Base-by-base conservation (phyloP, 345 rosid species). In the Ceriops decandra region DNA sequence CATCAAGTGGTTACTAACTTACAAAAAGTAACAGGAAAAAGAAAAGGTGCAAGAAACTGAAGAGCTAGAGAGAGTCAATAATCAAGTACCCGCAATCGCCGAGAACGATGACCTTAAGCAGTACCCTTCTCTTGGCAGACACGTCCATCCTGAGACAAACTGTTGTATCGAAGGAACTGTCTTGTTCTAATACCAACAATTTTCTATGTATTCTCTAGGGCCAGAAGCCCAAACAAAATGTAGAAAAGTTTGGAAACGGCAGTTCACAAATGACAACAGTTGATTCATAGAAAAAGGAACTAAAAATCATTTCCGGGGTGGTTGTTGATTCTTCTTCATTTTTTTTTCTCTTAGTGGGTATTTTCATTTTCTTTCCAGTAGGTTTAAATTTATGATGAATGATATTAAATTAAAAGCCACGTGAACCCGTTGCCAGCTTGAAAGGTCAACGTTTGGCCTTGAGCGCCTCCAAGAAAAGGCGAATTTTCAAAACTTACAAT, bases 41-140 rank as follows among this genome's bases (percentile, higher is more conserved):
- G 19, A 57, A 21, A 66, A 28, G 19, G 7, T n/a, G 11, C 10
- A 30, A 10, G 46, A 38, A 38, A 11, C 46, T 10, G 46, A 38
- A 38, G 46, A 38, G 30, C 20, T 13, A 21, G 33, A 32, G 52
- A 11, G 33, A 11, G 17, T 5, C 1, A 8, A 36, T 33, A 24
- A 9, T 1, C 26, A 28, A 32, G 31, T 80, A 90, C 98, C 98
- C 98, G 47, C 89, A 86, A 54, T 93, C 98, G 26, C 97, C 97
- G 0, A 93, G 90, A 51, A 90, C 88, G 51, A 93, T 87, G 75
- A 93, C 93, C 79, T 90, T 90, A 47, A 93, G 93, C 81, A 92
- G 76, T 54, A 80, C 85, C 68, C 96, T 83, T 76, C 87, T 82
- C 70, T 83, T 86, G 75, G 67, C 72, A 63, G 87, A 63, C 65